Evolutionary conservation across 208 protist genomes (phyloP).

Genomic region (Leptomonas pyrrhocoris): DNA sequence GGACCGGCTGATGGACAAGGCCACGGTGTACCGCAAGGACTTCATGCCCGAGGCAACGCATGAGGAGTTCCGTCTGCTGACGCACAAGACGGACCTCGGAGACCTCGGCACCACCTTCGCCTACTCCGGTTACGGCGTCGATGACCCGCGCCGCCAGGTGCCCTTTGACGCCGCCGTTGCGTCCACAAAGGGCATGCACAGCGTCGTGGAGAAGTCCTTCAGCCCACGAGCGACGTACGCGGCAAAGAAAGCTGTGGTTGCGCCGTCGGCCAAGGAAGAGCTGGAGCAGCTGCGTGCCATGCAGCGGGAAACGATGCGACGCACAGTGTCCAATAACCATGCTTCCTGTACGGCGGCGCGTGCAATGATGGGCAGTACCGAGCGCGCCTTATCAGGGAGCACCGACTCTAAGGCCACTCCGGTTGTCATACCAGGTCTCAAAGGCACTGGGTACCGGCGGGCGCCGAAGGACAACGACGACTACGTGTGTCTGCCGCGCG

Average conservation of each 20-base stretch:
- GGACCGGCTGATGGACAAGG: slow-evolving; percentile 36
- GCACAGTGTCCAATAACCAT: slow-evolving; percentile 9
- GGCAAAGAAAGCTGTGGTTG: slow-evolving; percentile 2
- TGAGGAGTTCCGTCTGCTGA: slow-evolving; percentile 56
- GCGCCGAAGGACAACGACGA: slow-evolving; percentile 44
- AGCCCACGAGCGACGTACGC: slow-evolving; percentile 37
- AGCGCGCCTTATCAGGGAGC: neutral
- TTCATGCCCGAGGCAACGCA: slow-evolving; percentile 43
- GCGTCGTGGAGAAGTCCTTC: slow-evolving; percentile 63
- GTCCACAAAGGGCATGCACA: slow-evolving; percentile 49
- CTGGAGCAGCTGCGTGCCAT: slow-evolving; percentile 59
- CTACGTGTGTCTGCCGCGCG: slow-evolving; percentile 74
- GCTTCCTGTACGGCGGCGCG: slow-evolving; percentile 3
- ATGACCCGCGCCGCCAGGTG: slow-evolving; percentile 64
- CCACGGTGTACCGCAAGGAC: slow-evolving; percentile 70
- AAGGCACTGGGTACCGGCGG: slow-evolving; percentile 60
- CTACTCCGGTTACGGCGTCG: slow-evolving; percentile 68
- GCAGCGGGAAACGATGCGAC: slow-evolving; percentile 39
- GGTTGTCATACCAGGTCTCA: slow-evolving; percentile 57
- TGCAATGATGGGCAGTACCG: neutral
- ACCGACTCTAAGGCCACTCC: slow-evolving; percentile 2
- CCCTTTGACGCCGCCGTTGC: slow-evolving; percentile 57
- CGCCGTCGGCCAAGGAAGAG: slow-evolving; percentile 40
- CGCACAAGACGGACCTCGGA: slow-evolving; percentile 61
- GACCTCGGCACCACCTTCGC: slow-evolving; percentile 68